A percentile compares a stretch with the other conserved stretches of the same genome.
phyloP scores from a whole-genome alignment of 441 rosid genomes.

The Hura crepitans region DNA sequence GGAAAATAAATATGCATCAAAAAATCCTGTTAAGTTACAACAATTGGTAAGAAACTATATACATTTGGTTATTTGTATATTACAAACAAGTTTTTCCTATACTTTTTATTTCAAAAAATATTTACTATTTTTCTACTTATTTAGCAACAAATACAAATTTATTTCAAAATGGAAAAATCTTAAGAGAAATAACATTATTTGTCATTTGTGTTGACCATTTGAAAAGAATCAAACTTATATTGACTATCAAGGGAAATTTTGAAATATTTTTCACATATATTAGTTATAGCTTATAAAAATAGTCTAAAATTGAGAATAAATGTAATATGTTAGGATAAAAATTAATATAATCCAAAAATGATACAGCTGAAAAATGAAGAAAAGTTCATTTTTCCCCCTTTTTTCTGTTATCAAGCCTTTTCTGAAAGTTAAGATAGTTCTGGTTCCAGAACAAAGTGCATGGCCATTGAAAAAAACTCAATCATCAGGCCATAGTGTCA shows the following conservation, averaged over 20 bases:
- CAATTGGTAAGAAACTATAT: not conserved
- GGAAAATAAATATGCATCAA: not conserved
- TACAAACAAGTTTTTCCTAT: not conserved
- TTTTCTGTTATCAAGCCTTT: not conserved
- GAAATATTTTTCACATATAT: not conserved
- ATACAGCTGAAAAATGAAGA: not conserved
- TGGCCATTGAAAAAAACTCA: not conserved
- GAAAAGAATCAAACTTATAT: not conserved
- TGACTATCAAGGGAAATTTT: not conserved
- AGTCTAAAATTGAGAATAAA: not conserved
- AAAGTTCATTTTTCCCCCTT: not conserved
- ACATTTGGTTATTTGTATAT: not conserved
- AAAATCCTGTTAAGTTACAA: not conserved
- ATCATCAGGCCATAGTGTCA: not conserved
- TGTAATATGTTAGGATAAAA: not conserved
- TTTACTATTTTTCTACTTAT: not conserved
- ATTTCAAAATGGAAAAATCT: not conserved
- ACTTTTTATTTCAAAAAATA: not conserved
- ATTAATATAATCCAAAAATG: not conserved
- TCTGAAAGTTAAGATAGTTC: not conserved
- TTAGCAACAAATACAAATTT: not conserved
- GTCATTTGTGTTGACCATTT: not conserved
- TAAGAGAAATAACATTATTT: not conserved
- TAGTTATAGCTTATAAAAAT: not conserved
- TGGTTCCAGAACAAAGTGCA: not conserved